Base-by-base conservation (phyloP, 208 protist genomes). In the Strigomonas culicis region DNA sequence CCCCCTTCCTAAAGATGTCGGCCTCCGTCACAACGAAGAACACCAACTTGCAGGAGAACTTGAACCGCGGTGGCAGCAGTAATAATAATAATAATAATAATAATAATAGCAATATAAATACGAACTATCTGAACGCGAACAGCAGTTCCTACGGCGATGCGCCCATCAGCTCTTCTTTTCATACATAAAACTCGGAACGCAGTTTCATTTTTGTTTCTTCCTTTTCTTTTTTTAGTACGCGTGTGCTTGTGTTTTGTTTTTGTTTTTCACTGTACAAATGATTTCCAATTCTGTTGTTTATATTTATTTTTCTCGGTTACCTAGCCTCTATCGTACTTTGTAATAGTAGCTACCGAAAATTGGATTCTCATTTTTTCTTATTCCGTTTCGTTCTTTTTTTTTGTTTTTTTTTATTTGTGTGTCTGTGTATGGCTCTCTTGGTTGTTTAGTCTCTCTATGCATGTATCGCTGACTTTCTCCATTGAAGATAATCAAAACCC, bases 401-500 rank as follows among this genome's bases (percentile, higher is more conserved):
- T 68, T 61, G 59, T 61, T 60, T 41, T 50, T 49, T 59, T n/a
- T 49, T 15, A 13, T 52, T 36, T 68, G 7, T 19, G 2, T 66
- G 7, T 66, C 30, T 66, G 56, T 28, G 11, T 43, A 3, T 21
- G 61, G 1, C 7, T 28, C 21, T 22, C 43, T 64, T 70, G 10
- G 56, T 53, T 60, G 34, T 25, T 66, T 31, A 50, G 17, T 13
- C 21, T 49, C n/a, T 21, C 43, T 68, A 39, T 59, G 39, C 41
- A 0, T 57, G n/a, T n/a, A n/a, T n/a, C n/a, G n/a, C n/a, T n/a
- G n/a, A n/a, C n/a, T n/a, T n/a, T n/a, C n/a, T n/a, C n/a, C n/a
- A n/a, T n/a, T n/a, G n/a, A n/a, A n/a, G n/a, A n/a, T n/a, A n/a
- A n/a, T n/a, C n/a, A n/a, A n/a, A n/a, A n/a, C n/a, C n/a, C n/a